These are phyloP conservation scores for Karstenula rhodostoma DNA, from an alignment of 2,329 filamentous ascomycete genomes.

Conservation along the genomic window DNA sequence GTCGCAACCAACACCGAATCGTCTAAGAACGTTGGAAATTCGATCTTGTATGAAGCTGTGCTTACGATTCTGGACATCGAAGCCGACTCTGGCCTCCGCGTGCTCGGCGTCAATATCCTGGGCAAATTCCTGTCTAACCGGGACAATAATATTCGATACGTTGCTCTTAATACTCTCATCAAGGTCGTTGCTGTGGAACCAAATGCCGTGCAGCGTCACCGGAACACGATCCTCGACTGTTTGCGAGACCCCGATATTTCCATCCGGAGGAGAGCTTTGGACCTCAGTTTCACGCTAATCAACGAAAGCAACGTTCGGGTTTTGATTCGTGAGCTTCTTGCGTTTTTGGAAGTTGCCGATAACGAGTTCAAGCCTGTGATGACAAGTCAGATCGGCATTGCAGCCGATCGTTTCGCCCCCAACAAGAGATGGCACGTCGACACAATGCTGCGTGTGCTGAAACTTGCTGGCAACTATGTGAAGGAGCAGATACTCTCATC, in stretches of 20 bases:
- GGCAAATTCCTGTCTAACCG: conserved; percentile 98
- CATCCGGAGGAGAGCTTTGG: conserved; percentile 91
- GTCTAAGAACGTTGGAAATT: conserved; percentile 98
- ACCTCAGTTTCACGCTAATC: conserved; percentile 97
- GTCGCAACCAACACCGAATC: conserved; percentile 98
- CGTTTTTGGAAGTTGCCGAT: conserved; percentile 95
- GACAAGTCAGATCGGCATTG: conserved; percentile 97
- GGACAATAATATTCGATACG: conserved; percentile 99
- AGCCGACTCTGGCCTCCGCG: conserved; percentile 91
- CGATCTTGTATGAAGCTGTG: conserved; percentile 96
- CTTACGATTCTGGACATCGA: conserved; percentile 98
- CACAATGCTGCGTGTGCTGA: conserved; percentile 93
- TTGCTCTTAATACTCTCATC: conserved; percentile 94
- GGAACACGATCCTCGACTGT: conserved; percentile 97
- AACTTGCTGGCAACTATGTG: conserved; percentile 90
- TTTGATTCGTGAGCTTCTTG: conserved; percentile 88
- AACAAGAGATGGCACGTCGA: conserved; percentile 99
- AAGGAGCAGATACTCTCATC: conserved; percentile 98
- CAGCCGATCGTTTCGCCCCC: conserved; percentile 92
- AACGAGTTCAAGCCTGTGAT: conserved; percentile 99
- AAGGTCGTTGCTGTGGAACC: conserved; percentile 98
- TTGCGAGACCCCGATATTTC: conserved; percentile 97
- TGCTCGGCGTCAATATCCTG: conserved; percentile 96
- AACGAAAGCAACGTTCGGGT: conserved; percentile 96
- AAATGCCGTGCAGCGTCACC: conserved; percentile 94